A percentile compares a stretch with the other conserved stretches of the same genome.
phyloP scores from a whole-genome alignment of 1,284 basidiomycete genomes.

The Phellinidium pouzarii region DNA sequence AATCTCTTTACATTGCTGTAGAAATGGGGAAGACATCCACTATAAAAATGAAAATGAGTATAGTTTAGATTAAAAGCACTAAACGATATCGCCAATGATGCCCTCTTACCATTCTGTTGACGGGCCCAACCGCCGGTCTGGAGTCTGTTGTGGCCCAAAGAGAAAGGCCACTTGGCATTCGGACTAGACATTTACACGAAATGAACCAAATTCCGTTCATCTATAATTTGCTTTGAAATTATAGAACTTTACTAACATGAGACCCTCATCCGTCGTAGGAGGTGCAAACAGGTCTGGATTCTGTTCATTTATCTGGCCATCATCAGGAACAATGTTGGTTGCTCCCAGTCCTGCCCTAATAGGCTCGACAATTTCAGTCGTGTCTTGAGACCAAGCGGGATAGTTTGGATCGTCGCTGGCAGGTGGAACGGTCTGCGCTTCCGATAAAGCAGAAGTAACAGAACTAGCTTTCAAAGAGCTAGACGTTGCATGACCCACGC shows the following conservation, averaged over 20 bases:
- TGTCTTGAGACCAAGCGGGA: constrained; percentile 33
- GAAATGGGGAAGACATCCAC: constrained; percentile 56
- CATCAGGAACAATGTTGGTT: constrained; percentile 49
- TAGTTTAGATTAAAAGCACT: no score
- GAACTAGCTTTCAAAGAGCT: neutral
- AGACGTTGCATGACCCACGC: neutral
- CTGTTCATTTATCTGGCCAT: constrained; percentile 44
- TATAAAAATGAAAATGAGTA: no score
- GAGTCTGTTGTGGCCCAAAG: constrained; percentile 60
- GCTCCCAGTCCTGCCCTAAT: constrained; percentile 42
- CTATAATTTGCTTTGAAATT: neutral
- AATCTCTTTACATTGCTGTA: constrained; percentile 32
- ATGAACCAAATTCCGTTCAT: neutral
- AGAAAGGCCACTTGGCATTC: constrained; percentile 70
- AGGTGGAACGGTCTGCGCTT: constrained; percentile 36
- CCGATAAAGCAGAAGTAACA: constrained; percentile 9
- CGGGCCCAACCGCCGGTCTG: constrained; percentile 71
- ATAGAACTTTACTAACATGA: constrained; percentile 39
- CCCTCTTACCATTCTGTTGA: constrained; percentile 50
- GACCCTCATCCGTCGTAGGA: constrained; percentile 59
- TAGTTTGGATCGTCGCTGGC: constrained; percentile 48
- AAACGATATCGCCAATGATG: neutral
- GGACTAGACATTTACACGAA: constrained; percentile 27
- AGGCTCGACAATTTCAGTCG: constrained; percentile 27
- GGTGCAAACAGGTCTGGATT: constrained; percentile 60